phyloP scores from a whole-genome alignment of 176 grass and related monocot genomes.

The Microstegium vimineum region DNA sequence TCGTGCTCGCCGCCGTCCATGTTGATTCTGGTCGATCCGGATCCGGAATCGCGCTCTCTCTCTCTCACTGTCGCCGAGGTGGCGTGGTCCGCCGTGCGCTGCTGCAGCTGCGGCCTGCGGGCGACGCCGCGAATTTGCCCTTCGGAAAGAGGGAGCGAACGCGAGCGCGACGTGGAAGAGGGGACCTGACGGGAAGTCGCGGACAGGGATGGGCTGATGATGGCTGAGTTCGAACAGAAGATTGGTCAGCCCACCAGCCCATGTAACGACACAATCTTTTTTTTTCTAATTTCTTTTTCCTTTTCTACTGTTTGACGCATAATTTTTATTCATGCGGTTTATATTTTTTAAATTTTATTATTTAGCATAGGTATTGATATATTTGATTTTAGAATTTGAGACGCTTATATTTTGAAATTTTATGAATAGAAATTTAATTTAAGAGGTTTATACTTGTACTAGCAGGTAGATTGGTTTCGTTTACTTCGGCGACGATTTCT shows the following conservation, averaged over 20 bases:
- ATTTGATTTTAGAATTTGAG: too few relatives aligned
- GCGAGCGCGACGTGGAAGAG: background rate
- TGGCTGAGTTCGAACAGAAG: background rate
- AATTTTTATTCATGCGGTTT: background rate
- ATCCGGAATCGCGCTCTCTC: background rate
- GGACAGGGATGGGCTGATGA: background rate
- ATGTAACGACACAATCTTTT: background rate
- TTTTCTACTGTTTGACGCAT: background rate
- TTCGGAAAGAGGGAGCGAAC: background rate
- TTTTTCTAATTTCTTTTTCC: background rate
- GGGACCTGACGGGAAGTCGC: background rate
- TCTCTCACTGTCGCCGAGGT: background rate
- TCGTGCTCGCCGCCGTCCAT: constrained; percentile 38
- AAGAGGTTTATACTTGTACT: too few relatives aligned
- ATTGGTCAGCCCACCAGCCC: background rate
- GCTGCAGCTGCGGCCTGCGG: background rate
- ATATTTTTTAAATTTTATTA: background rate
- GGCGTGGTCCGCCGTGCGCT: background rate
- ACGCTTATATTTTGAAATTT: background rate
- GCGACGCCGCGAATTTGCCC: background rate
- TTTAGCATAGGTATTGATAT: background rate
- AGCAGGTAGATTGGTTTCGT: too few relatives aligned
- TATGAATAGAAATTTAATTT: background rate
- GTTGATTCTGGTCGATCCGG: background rate
- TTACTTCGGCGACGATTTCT: too few relatives aligned